Conservation (phyloP, 2,329 filamentous ascomycete species). For the Penicillium aurantiogriseum region DNA sequence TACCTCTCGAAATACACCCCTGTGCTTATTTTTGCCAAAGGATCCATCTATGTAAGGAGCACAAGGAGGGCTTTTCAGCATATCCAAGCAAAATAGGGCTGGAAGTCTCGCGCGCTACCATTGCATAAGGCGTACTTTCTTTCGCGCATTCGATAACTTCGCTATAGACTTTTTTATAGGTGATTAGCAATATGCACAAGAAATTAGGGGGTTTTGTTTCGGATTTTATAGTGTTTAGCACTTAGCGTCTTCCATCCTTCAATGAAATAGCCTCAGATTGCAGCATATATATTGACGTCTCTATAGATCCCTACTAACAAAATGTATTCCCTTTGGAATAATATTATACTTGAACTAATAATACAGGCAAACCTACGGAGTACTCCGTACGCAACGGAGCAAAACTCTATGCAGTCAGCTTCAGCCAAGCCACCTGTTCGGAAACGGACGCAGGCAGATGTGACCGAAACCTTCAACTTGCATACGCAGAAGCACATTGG, state of each 20-base stretch:
- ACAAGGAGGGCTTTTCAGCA: too few relatives aligned
- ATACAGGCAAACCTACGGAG: not conserved
- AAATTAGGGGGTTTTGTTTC: too few relatives aligned
- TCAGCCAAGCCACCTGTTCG: conserved; percentile 1
- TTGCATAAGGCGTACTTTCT: too few relatives aligned
- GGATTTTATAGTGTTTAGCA: not conserved
- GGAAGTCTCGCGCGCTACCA: too few relatives aligned
- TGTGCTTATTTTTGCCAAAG: too few relatives aligned
- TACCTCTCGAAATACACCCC: not conserved
- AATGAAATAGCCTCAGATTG: not conserved
- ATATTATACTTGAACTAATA: not conserved
- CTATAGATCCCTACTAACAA: not conserved
- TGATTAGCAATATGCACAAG: too few relatives aligned
- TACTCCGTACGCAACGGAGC: not conserved
- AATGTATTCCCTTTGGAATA: not conserved
- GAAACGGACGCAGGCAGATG: not conserved
- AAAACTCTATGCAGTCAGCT: not conserved
- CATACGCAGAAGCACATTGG: not conserved
- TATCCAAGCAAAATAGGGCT: too few relatives aligned
- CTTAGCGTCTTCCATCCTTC: not conserved
- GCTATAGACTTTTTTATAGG: too few relatives aligned
- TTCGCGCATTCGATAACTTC: too few relatives aligned
- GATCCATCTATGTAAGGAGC: too few relatives aligned
- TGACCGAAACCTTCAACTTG: not conserved
- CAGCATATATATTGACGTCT: not conserved